Evolutionary conservation across 805 yeast genomes (phyloP).

Genomic region (Metschnikowia gelsemii): DNA sequence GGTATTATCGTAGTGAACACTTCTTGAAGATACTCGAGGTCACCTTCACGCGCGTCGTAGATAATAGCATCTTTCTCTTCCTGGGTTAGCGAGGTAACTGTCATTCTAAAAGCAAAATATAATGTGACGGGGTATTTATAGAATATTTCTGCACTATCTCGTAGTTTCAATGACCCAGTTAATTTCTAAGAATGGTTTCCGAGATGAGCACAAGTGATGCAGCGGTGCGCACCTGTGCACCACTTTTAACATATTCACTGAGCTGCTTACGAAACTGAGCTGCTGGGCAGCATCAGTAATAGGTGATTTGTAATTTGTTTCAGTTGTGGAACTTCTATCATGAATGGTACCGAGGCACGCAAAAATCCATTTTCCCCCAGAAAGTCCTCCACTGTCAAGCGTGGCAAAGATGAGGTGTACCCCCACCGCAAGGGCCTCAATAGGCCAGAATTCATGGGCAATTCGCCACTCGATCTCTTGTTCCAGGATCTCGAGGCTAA

Average conservation of each 20-base stretch:
- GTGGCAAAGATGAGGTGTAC: conserved; percentile 35
- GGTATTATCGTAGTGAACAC: conserved; percentile 62
- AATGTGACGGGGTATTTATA: too few species aligned
- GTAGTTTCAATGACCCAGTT: neutral
- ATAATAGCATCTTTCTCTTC: conserved; percentile 84
- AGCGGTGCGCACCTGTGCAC: neutral
- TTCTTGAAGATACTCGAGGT: conserved; percentile 68
- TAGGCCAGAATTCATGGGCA: conserved; percentile 29
- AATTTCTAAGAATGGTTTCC: neutral
- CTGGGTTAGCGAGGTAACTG: conserved; percentile 41
- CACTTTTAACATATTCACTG: too few species aligned
- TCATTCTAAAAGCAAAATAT: conserved; percentile 5
- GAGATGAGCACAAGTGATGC: neutral
- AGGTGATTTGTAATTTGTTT: too few species aligned
- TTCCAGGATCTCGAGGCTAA: conserved; percentile 31
- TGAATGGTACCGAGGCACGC: conserved; percentile 6
- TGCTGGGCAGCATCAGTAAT: neutral
- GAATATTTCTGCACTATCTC: too few species aligned
- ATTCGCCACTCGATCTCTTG: conserved; percentile 35
- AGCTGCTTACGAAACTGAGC: neutral
- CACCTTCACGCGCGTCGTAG: conserved; percentile 86
- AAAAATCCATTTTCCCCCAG: conserved; percentile 34
- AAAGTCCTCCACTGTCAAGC: conserved; percentile 30
- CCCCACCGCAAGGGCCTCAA: conserved; percentile 35
- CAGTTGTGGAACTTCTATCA: neutral